Evolutionary conservation across 2,329 filamentous ascomycete species (phyloP).

Genomic region (Trichoderma semiorbis): DNA sequence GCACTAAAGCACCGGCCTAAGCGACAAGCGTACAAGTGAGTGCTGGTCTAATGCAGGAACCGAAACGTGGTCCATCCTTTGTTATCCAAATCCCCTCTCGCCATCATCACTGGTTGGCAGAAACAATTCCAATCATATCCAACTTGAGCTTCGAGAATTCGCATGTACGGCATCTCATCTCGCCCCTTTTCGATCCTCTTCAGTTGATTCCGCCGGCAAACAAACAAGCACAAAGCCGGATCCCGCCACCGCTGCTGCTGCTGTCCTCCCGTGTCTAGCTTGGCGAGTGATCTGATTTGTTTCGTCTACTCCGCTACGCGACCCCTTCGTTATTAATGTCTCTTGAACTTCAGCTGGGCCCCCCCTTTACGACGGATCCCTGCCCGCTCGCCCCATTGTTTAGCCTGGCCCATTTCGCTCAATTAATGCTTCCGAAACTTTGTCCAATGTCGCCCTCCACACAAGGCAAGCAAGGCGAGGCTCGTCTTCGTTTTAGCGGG

Average conservation of each 20-base stretch:
- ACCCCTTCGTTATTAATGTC: conserved; percentile 6
- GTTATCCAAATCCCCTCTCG: not conserved
- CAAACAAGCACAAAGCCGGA: not conserved
- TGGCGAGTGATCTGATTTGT: not conserved
- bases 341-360: not conserved
- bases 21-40: not conserved
- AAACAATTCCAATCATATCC: not conserved
- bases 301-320: conserved; percentile 6
- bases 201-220: not conserved
- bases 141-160: not conserved
- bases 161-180: not conserved
- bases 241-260: not conserved
- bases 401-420: not conserved
- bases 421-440: not conserved
- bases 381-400: not conserved
- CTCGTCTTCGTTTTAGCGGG: not conserved
- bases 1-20: conserved; percentile 1
- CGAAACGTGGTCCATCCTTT: conserved; percentile 10
- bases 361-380: conserved; percentile 12
- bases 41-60: conserved; percentile 9
- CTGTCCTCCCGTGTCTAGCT: not conserved
- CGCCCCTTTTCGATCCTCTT: not conserved
- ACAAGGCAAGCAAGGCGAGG: not conserved
- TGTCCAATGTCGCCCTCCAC: not conserved
- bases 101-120: not conserved